Evolutionary conservation across 208 protist genomes (phyloP), one percentile per base, ranked within the genome.

Genomic region (Tritrichomonas musculus): DNA sequence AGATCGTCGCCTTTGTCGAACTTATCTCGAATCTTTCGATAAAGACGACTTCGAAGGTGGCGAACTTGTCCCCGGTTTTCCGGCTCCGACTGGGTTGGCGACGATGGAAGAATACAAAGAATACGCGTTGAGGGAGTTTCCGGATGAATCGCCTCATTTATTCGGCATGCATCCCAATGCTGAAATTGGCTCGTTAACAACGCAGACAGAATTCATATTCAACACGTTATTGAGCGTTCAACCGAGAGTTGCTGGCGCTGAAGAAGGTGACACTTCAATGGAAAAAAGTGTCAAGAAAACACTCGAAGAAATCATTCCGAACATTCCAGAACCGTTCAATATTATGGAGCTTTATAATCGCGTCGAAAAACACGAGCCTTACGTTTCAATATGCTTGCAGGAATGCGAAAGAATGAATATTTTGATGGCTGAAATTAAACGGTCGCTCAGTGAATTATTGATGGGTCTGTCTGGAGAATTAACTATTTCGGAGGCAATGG

Each of bases 121-220:
- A 95, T 98, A 98, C 96, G 96, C 99, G 33, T 96, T 96, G 25
- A 95, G 97, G 30, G 80, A 53, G 84, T 65, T 99, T 93, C 98
- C 98, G 47, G 93, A 95, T 13, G 98, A 99, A 96, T 98, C 94
- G 11, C 97, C 97, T 27, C 92, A 98, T 44, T 95, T 98, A 53
- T 99, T 98, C 96, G 98, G 98, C 13, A 96, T 99, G 65, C 98
- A 99, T 95, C 97, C 98, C 41, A 99, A 99, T 95, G 98, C 98
- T 9, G 98, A 99, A 95, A 99, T 99, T 96, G 98, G 98, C 94
- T 99, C 98, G 95, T 96, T 98, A 88, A 99, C 98, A 44, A 66
- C 80, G 57, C 94, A 96, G 92, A 97, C 97, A 0, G 97, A 99
- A 88, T 96, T 97, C 0, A 95, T 99, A 14, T 99, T 99, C 95